These are phyloP conservation scores for Geranium rotundifolium DNA, from an alignment of 345 rosid species.

Conservation along the genomic window DNA sequence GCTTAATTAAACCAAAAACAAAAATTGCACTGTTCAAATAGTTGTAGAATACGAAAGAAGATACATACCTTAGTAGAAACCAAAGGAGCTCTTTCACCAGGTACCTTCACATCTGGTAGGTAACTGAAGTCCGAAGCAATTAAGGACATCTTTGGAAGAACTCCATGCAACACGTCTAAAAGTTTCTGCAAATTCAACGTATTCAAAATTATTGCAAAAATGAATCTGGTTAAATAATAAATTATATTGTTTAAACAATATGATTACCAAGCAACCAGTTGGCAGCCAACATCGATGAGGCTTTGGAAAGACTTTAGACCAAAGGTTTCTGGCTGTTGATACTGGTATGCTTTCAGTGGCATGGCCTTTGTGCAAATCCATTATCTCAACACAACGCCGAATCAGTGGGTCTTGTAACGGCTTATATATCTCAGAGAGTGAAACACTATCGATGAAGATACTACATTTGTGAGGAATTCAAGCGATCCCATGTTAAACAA, in stretches of 20 bases:
- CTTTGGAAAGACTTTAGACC: slow-evolving; percentile 76
- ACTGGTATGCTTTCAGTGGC: slow-evolving; percentile 15
- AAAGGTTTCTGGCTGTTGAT: slow-evolving; percentile 33
- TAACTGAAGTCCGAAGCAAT: slow-evolving; percentile 90
- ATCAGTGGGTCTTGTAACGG: slow-evolving; percentile 71
- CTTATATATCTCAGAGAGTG: slow-evolving; percentile 55
- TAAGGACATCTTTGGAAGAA: slow-evolving; percentile 89
- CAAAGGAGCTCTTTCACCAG: slow-evolving; percentile 91
- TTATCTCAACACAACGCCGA: slow-evolving; percentile 52
- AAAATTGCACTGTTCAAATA: neutral
- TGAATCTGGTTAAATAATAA: too few relatives aligned
- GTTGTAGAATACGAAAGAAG: neutral
- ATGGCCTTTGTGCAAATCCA: slow-evolving; percentile 37
- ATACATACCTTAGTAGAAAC: slow-evolving; percentile 78
- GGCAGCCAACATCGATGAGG: slow-evolving; percentile 94
- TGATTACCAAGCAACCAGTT: slow-evolving; percentile 85
- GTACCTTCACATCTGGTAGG: slow-evolving; percentile 88
- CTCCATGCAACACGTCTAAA: slow-evolving; percentile 67
- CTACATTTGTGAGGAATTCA: neutral
- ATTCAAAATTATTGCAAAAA: slow-evolving; percentile 6
- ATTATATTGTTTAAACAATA: neutral
- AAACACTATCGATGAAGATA: slow-evolving; percentile 24
- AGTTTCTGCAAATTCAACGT: slow-evolving; percentile 46
- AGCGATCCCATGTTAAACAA: neutral
- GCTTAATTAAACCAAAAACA: slow-evolving; percentile 3